Evolutionary conservation across 1,284 basidiomycete genomes (phyloP).

Genomic region (Golubevia pallescens): DNA sequence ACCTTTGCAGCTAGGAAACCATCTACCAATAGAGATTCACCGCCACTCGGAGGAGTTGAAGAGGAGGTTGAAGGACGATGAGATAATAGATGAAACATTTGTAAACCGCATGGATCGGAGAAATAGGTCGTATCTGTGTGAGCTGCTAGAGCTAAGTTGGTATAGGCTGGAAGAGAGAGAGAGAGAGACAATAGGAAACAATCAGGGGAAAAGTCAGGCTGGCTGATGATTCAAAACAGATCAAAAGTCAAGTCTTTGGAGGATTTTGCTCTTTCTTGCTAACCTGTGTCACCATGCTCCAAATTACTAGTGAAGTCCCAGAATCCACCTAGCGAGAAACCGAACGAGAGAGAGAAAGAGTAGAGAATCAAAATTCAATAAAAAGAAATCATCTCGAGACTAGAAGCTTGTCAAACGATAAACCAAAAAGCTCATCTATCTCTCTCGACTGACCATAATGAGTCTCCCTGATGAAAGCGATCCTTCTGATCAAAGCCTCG

Average conservation of each 20-base stretch:
- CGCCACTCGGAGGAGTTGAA: slow-evolving; percentile 74
- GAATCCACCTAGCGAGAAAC: slow-evolving; percentile 88
- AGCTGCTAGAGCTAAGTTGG: slow-evolving; percentile 81
- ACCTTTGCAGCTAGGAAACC: slow-evolving; percentile 88
- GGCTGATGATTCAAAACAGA: too few relatives aligned
- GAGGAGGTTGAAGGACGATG: slow-evolving; percentile 25
- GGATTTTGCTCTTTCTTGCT: too few relatives aligned
- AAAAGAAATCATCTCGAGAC: too few relatives aligned
- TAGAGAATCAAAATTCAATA: too few relatives aligned
- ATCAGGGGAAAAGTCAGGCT: too few relatives aligned
- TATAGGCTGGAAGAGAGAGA: slow-evolving; percentile 69
- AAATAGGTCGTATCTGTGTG: too few relatives aligned
- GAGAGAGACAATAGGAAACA: too few relatives aligned
- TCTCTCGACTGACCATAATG: too few relatives aligned
- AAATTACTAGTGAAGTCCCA: slow-evolving; percentile 97
- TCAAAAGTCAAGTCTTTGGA: too few relatives aligned
- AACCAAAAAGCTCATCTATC: too few relatives aligned
- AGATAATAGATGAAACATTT: slow-evolving; percentile 90
- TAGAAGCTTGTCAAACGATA: too few relatives aligned
- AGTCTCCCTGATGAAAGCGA: slow-evolving; percentile 88
- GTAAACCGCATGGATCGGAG: slow-evolving; percentile 76
- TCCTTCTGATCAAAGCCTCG: slow-evolving; percentile 76
- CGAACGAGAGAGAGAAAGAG: too few relatives aligned
- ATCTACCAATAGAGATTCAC: slow-evolving; percentile 87
- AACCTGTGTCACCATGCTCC: slow-evolving; percentile 76